Base-by-base conservation (phyloP, 176 grass and related monocot species). In the Ampelocalamus luodianensis region DNA sequence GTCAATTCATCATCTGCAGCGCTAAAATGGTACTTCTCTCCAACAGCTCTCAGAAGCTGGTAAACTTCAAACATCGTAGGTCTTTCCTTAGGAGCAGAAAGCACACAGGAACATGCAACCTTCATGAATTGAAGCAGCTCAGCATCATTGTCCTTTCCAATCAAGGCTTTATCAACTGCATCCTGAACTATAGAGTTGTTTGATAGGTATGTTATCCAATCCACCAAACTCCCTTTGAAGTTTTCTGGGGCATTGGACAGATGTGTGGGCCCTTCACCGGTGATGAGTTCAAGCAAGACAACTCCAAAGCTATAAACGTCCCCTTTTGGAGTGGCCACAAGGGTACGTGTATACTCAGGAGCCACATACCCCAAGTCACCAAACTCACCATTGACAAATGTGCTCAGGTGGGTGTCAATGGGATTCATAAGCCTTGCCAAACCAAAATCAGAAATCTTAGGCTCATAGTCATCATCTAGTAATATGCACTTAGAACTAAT, bases 351-450 rank as follows among this genome's bases (percentile, higher is more conserved):
- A 44, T 98, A 98, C 77, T 95, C 96, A 6, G 96, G 96, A 50
- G 96, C 96, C 37, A 98, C 93, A 74, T 98, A 98, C 1, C 93
- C 96, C 32, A 98, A 56, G 77, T 98, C 96, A 22, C 96, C 96
- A 75, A 98, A 98, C 88, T 98, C 93, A 46, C 93, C 93, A 15
- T 92, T 93, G 34, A 95, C 88, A 44, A 98, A 95, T 66, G 96
- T 98, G 74, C 93, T 98, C 26, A 95, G 87, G 87, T 95, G 96
- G 34, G 96, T 98, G 68, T 98, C 93, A 39, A 98, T 83, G 15
- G 93, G 91, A 90, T 98, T 98, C 96, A 98, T 98, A 65, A 95
- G 93, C 90, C 91, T 89, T 76, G 96, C 96, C 76, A 98, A n/a
- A 16, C 96, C 96, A 49, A 98, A 98, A 77, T 98, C 96, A 23